These are phyloP conservation scores for Nemania sp. DNA, from an alignment of 2,329 filamentous ascomycete species.

Conservation along the genomic window DNA sequence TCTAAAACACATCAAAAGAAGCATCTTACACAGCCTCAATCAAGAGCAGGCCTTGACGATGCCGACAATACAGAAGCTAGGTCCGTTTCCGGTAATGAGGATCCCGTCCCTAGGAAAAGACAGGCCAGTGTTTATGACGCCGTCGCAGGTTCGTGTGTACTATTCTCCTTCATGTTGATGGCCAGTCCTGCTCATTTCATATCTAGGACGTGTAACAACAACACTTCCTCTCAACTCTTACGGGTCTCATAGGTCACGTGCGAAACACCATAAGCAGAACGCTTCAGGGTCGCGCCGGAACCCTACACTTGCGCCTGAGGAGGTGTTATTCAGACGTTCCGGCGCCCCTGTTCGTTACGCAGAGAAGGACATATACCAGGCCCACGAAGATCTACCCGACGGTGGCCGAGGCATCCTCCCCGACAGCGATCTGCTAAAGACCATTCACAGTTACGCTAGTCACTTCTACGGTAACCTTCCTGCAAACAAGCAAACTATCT, in stretches of 20 bases:
- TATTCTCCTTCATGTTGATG: slow-evolving; percentile 6
- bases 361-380: slow-evolving; percentile 78
- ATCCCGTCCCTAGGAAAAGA: slow-evolving; percentile 40
- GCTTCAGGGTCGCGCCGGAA: slow-evolving; percentile 49
- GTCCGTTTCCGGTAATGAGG: not conserved
- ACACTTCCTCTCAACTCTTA: slow-evolving; percentile 47
- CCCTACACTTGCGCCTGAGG: slow-evolving; percentile 70
- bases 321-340: slow-evolving; percentile 75
- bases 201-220: slow-evolving; percentile 53
- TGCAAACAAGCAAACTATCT: slow-evolving; percentile 39
- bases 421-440: slow-evolving; percentile 75
- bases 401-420: slow-evolving; percentile 67
- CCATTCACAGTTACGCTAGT: slow-evolving; percentile 75
- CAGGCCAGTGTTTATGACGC: slow-evolving; percentile 76
- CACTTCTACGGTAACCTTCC: slow-evolving; percentile 69
- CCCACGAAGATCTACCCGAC: slow-evolving; percentile 66
- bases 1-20: slow-evolving; percentile 38
- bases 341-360: slow-evolving; percentile 75
- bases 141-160: slow-evolving; percentile 70
- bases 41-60: slow-evolving; percentile 39
- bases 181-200: slow-evolving; percentile 29
- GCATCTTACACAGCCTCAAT: slow-evolving; percentile 34
- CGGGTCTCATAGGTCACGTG: slow-evolving; percentile 32
- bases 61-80: slow-evolving; percentile 36
- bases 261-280: slow-evolving; percentile 38